Conservation (phyloP, 306 rosid genomes). For the Trifolium subterraneum region DNA sequence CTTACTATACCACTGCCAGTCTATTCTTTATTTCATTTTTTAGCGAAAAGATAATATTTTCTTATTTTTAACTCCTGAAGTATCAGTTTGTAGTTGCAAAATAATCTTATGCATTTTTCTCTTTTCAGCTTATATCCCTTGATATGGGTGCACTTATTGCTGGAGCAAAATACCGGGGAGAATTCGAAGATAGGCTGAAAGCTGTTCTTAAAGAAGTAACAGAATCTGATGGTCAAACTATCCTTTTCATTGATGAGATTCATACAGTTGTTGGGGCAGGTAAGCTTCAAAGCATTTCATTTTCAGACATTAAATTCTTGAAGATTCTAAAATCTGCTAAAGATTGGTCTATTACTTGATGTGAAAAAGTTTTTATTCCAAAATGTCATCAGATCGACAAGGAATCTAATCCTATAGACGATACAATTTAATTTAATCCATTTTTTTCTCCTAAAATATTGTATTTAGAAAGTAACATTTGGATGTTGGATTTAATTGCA, state of each 20-base stretch:
- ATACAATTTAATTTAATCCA: conserved; percentile 1
- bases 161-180: conserved; percentile 97
- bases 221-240: conserved; percentile 92
- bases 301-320: conserved; percentile 9
- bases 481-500: conserved; percentile 27
- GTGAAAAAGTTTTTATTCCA: neutral
- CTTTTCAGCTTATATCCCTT: conserved; percentile 87
- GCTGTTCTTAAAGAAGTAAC: conserved; percentile 98
- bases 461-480: conserved; percentile 8
- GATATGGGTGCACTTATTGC: conserved; percentile 99
- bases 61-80: conserved; percentile 11
- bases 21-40: conserved; percentile 18
- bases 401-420: conserved; percentile 27
- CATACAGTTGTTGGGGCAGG: conserved; percentile 99
- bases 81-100: conserved; percentile 25
- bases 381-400: neutral
- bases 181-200: conserved; percentile 97
- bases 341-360: conserved; percentile 8
- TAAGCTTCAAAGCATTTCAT: conserved; percentile 44
- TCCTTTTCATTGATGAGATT: conserved; percentile 95
- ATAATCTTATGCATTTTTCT: conserved; percentile 29
- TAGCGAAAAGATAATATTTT: neutral
- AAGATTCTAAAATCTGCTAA: conserved; percentile 3
- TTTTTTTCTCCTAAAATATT: conserved; percentile 5
- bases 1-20: neutral